phyloP scores from a whole-genome alignment of 2,329 filamentous ascomycete species.

The Fusarium denticulatum region DNA sequence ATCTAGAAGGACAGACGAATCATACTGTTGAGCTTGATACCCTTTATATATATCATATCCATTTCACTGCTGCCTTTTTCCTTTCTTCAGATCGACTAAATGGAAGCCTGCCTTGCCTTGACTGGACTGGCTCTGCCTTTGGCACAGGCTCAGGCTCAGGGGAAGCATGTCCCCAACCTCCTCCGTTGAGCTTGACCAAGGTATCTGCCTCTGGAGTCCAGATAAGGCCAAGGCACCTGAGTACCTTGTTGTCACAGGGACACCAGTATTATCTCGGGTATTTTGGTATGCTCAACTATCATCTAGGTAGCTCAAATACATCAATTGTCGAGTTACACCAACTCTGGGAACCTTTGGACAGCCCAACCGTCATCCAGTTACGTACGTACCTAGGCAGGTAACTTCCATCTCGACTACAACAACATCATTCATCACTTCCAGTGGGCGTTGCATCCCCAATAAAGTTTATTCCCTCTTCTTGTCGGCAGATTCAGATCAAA shows the following conservation, averaged over 20 bases:
- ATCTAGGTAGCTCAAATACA: constrained; percentile 10
- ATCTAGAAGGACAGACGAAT: not conserved
- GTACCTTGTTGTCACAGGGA: constrained; percentile 3
- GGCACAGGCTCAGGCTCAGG: constrained; percentile 11
- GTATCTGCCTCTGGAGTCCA: not conserved
- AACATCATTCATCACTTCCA: constrained; percentile 16
- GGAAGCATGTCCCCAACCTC: constrained; percentile 24
- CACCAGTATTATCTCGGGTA: not conserved
- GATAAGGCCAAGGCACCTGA: not conserved
- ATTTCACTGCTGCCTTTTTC: not conserved
- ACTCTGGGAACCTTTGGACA: not conserved
- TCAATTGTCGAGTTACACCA: not conserved
- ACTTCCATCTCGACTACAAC: not conserved
- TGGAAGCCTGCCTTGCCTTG: not conserved
- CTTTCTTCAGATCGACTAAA: not conserved
- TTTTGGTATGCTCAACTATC: not conserved
- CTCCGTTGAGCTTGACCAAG: not conserved
- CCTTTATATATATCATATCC: not conserved
- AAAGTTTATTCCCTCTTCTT: not conserved
- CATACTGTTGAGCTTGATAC: not conserved
- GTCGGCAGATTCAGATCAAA: not conserved
- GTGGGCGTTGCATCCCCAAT: not conserved
- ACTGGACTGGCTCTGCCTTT: not conserved
- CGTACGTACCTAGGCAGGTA: not conserved
- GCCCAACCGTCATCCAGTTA: constrained; percentile 19